Evolutionary conservation across 2,329 filamentous ascomycete genomes (phyloP), one percentile per base, ranked within the genome.

Genomic region (Eutypa lata): DNA sequence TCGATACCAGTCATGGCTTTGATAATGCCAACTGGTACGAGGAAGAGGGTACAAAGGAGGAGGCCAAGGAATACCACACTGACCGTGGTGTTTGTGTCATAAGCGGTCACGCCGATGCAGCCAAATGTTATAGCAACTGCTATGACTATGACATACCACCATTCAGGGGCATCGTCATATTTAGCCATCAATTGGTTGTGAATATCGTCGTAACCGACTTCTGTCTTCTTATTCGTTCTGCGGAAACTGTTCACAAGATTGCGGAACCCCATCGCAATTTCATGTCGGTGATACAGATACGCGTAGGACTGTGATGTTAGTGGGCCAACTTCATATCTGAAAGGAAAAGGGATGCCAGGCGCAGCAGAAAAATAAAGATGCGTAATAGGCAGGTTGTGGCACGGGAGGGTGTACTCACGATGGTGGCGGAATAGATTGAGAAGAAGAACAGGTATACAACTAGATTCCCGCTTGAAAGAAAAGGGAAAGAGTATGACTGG

Each of bases 391-490:
- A n/a, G n/a, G n/a, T n/a, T n/a, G n/a, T 31, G 26, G 26, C 26
- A 24, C 7, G 13, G 10, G 2, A 24, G 11, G 22, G 42, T 10
- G 21, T 3, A 44, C 42, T 44, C 16, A 44, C 42, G 16, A 83
- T 64, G 0, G 75, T 76, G 18, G 79, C 76, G 0, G 79, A 72
- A 57, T 82, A 82, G 28, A 80, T 75, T 48, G 73, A 77, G 52
- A 83, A 83, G 68, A 80, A 82, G 63, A 77, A 79, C 56, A 78
- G 69, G 68, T 82, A 83, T n/a, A 77, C 70, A 28, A 72, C 68
- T n/a, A 79, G 63, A 51, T 77, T 78, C 16, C 72, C 76, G 13
- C 80, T 77, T 1, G 75, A 67, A 24, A 83, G 63, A 57, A 76
- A 83, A 0, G 78, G 77, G 0, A 78, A 77, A 3, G 78, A 81